Percentiles rank a stretch among this genome's conserved stretches.
phyloP scores from a whole-genome alignment of 2,329 filamentous ascomycete species.

The Biscogniauxia sp. region DNA sequence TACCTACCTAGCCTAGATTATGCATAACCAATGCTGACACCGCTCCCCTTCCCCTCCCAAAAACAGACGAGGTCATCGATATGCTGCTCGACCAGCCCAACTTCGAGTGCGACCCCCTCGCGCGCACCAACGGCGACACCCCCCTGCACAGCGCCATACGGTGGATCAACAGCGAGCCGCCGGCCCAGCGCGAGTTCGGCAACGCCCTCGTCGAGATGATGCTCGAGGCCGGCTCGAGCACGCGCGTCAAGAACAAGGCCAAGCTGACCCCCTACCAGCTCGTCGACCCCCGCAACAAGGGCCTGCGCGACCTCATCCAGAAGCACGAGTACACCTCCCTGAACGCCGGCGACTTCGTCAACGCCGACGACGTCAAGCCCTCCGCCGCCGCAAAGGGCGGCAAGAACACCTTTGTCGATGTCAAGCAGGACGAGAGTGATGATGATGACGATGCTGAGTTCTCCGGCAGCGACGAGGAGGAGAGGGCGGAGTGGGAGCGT shows the following conservation, averaged over 20 bases:
- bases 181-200: conserved; percentile 63
- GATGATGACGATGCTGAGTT: conserved; percentile 59
- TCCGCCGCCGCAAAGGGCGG: conserved; percentile 10
- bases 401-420: conserved; percentile 18
- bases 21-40: background rate
- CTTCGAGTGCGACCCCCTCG: conserved; percentile 80
- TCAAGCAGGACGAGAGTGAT: conserved; percentile 31
- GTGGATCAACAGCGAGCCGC: conserved; percentile 68
- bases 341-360: conserved; percentile 58
- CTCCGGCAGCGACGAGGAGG: conserved; percentile 63
- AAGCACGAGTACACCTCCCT: conserved; percentile 66
- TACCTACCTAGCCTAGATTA: background rate
- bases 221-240: conserved; percentile 70
- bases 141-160: conserved; percentile 76
- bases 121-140: conserved; percentile 70
- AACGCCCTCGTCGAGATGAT: conserved; percentile 72
- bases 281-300: conserved; percentile 67
- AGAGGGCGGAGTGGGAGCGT: conserved; percentile 60
- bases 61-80: conserved; percentile 76
- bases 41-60: background rate
- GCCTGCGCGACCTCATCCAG: conserved; percentile 61
- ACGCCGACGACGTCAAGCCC: conserved; percentile 28
- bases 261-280: conserved; percentile 70
- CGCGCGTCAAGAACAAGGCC: conserved; percentile 65
- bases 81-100: conserved; percentile 77